These are phyloP conservation scores for Penicillium lagena DNA, from an alignment of 495 filamentous ascomycete species.

Conservation along the genomic window DNA sequence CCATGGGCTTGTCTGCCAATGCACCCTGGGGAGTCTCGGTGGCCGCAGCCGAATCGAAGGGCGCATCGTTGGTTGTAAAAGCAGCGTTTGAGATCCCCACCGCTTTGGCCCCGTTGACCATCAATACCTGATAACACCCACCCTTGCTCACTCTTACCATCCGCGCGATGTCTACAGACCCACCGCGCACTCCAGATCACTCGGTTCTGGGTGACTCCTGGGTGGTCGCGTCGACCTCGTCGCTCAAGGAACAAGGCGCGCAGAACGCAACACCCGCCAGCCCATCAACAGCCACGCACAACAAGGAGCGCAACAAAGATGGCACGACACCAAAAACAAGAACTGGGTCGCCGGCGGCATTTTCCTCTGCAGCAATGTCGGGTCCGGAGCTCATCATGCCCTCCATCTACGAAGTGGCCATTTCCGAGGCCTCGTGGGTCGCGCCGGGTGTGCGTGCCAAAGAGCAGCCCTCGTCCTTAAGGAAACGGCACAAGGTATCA, in stretches of 20 bases:
- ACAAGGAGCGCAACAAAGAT: conserved; percentile 4
- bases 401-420: conserved; percentile 32
- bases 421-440: conserved; percentile 35
- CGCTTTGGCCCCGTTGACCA: conserved; percentile 10
- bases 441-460: conserved; percentile 21
- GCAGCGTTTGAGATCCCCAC: conserved; percentile 10
- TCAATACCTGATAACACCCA: too few relatives aligned
- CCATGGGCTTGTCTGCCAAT: conserved; percentile 16
- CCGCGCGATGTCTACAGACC: conserved; percentile 17
- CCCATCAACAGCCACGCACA: conserved; percentile 1
- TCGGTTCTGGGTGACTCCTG: conserved; percentile 33
- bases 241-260: conserved; percentile 6
- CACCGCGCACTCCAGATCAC: conserved; percentile 13
- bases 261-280: not conserved
- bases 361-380: conserved; percentile 19
- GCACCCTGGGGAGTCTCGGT: conserved; percentile 1
- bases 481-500: conserved; percentile 23
- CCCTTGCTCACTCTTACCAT: too few relatives aligned
- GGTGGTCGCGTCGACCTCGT: conserved; percentile 25
- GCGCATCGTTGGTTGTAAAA: conserved; percentile 20
- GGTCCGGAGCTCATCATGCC: conserved; percentile 44
- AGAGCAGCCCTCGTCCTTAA: conserved; percentile 8
- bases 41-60: conserved; percentile 16
- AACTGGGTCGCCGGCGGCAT: conserved; percentile 21
- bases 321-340: conserved; percentile 1